Evolutionary conservation across 805 yeast genomes (phyloP), one percentile per base, ranked within the genome.

Genomic region (Monosporozyma aquatica): DNA sequence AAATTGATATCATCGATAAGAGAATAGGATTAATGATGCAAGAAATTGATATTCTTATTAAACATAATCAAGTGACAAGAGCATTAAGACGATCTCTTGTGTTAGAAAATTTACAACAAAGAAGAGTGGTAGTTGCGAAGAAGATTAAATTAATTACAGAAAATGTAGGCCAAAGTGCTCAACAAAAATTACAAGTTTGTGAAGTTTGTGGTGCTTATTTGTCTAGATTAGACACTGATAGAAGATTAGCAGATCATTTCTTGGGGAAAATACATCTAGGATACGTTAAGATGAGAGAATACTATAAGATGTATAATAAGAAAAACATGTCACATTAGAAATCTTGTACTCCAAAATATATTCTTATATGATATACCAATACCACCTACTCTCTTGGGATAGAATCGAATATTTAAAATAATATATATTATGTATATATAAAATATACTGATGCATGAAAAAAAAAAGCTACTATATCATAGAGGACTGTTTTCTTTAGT

Each of bases 181-280:
- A 84, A 55, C 97, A 89, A 54, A 85, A 86, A 59, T 68, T 89
- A 37, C 96, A 87, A 60, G 95, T 86, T 1, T 89, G 97, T 62
- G 83, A 77, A 48, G 78, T 77, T 1, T 89, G 97, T 64, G 95
- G 95, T 1, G 95, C 95, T 0, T 87, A 82, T 55, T 66, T 90
- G 29, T 83, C 95, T 7, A 68, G 90, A 47, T 65, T 87, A 43
- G 97, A 89, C 59, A 85, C 82, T 45, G 97, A 89, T 58, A 71
- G 87, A 58, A 71, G 97, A 51, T 67, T 89, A 48, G 95, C 90
- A 1, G 95, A 85, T 52, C 97, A 89, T 61, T 87, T 86, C 58
- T 64, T 80, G 20, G 97, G 97, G 1, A 87, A 86, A 53, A 76
- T 85, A 45, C 97, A 89, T 65, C 58, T 84, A 48, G 90, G 87